Conservation (phyloP, 345 rosid genomes). For the Camelina sativa region DNA sequence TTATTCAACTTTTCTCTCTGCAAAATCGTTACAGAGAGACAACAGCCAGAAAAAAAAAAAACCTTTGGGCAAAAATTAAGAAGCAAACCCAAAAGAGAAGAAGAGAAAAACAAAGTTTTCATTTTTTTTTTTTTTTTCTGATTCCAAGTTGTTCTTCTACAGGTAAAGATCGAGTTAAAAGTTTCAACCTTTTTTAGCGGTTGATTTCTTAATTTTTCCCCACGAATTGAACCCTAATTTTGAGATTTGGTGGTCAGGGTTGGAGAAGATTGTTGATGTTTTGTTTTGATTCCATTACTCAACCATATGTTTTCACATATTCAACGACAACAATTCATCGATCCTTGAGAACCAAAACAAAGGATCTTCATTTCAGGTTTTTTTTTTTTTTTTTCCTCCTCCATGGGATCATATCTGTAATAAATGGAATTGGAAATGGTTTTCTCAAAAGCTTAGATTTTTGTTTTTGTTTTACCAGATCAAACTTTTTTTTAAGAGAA, state of each 20-base stretch:
- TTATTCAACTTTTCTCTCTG: conserved; percentile 17
- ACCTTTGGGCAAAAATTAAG: conserved; percentile 4
- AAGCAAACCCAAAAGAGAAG: conserved; percentile 22
- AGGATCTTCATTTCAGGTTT: conserved; percentile 41
- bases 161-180: conserved; percentile 19
- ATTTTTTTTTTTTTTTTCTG: background rate
- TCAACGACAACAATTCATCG: conserved; percentile 12
- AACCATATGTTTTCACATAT: conserved; percentile 19
- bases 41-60: conserved; percentile 39
- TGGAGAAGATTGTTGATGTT: conserved; percentile 28
- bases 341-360: conserved; percentile 22
- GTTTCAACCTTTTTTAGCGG: background rate
- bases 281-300: conserved; percentile 29
- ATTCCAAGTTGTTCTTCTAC: background rate
- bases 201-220: background rate
- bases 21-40: conserved; percentile 42
- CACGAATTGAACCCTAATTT: conserved; percentile 14
- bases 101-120: too few relatives aligned
- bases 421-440: background rate
- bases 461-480: background rate
- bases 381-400: background rate
- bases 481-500: background rate
- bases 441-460: background rate
- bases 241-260: conserved; percentile 32
- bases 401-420: background rate